Conservation (phyloP, 1,284 basidiomycete genomes). For the Psilocybe mexicana region DNA sequence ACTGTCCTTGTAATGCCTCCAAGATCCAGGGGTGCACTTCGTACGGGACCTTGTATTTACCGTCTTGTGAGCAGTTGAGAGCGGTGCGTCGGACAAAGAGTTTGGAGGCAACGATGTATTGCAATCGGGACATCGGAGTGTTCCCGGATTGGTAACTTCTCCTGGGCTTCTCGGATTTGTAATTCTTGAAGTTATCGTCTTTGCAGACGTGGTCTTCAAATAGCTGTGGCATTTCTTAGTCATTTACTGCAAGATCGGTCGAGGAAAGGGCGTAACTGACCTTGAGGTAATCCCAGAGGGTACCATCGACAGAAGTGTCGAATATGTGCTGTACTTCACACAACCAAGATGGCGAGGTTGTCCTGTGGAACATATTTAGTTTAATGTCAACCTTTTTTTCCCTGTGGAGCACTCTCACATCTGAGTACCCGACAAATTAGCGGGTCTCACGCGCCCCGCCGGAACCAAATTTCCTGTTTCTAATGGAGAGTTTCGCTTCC, state of each 20-base stretch:
- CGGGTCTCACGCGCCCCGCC: neutral
- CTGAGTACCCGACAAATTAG: too few species aligned
- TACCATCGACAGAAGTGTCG: neutral
- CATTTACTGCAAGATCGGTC: too few species aligned
- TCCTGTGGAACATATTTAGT: neutral
- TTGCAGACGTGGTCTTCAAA: neutral
- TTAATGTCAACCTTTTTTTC: neutral
- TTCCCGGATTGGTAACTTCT: neutral
- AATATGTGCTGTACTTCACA: neutral
- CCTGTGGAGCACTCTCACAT: neutral
- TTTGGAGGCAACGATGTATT: neutral
- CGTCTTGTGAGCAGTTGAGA: neutral
- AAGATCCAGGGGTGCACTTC: neutral
- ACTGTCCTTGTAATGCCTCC: too few species aligned
- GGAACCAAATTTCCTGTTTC: slow-evolving; percentile 4
- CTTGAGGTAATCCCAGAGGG: neutral
- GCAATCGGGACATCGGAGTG: neutral
- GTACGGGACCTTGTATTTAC: neutral
- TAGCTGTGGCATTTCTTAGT: neutral
- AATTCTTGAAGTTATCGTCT: neutral
- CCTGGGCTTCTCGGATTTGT: neutral
- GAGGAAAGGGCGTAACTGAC: neutral
- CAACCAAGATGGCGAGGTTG: neutral
- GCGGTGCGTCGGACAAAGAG: neutral
- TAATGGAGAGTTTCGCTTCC: neutral